phyloP scores from a whole-genome alignment of 2,329 filamentous ascomycete species.

The Ceratocystis cacaofunesta region DNA sequence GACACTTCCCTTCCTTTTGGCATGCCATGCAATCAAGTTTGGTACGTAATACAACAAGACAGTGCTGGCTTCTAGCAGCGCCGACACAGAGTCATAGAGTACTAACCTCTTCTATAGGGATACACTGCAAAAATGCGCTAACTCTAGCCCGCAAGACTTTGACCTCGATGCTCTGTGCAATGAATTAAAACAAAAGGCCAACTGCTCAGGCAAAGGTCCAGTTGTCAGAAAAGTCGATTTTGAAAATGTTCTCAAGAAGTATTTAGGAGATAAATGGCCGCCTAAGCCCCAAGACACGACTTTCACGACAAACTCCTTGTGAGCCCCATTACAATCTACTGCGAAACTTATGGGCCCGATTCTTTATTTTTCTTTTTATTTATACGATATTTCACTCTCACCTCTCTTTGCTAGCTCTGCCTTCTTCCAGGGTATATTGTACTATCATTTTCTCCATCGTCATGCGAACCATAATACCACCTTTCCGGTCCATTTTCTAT shows the following conservation, averaged over 20 bases:
- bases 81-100: neutral
- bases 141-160: slow-evolving; percentile 78
- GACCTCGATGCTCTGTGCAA: slow-evolving; percentile 87
- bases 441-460: neutral
- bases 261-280: slow-evolving; percentile 33
- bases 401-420: neutral
- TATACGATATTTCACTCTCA: neutral
- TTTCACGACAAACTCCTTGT: neutral
- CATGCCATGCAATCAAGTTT: slow-evolving; percentile 15
- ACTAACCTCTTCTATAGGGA: slow-evolving; percentile 41
- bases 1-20: slow-evolving; percentile 19
- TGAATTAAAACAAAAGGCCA: slow-evolving; percentile 87
- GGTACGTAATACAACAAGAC: slow-evolving; percentile 6
- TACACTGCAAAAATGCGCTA: slow-evolving; percentile 71
- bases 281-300: neutral
- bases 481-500: neutral
- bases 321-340: neutral
- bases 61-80: neutral
- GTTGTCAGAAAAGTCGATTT: slow-evolving; percentile 84
- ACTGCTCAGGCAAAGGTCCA: slow-evolving; percentile 80
- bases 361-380: neutral
- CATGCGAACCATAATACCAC: neutral
- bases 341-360: too few relatives aligned
- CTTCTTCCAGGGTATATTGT: neutral
- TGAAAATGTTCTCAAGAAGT: slow-evolving; percentile 57